phyloP scores from a whole-genome alignment of 495 filamentous ascomycete genomes.

The Lophium mytilinum region DNA sequence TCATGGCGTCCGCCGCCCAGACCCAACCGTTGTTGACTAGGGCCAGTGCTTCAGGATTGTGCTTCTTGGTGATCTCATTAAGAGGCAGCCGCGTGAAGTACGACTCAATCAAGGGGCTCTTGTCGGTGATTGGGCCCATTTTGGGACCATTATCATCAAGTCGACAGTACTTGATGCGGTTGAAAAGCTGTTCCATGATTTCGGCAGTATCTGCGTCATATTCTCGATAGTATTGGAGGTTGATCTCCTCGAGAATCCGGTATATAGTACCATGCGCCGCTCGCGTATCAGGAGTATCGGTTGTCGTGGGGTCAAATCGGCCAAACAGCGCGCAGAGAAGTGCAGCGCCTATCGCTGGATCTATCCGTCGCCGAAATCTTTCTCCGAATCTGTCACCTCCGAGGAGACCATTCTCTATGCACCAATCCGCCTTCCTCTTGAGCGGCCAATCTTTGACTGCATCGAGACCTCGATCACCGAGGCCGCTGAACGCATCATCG shows the following conservation, averaged over 20 bases:
- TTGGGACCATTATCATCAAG: slow-evolving; percentile 89
- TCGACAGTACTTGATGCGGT: slow-evolving; percentile 86
- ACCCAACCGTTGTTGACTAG: slow-evolving; percentile 98
- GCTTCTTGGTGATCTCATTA: slow-evolving; percentile 69
- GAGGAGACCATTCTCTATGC: slow-evolving; percentile 54
- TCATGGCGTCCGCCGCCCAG: slow-evolving; percentile 89
- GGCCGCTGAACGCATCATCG: slow-evolving; percentile 36
- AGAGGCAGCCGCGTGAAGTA: slow-evolving; percentile 90
- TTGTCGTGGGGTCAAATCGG: slow-evolving; percentile 42
- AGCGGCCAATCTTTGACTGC: slow-evolving; percentile 48
- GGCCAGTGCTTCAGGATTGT: slow-evolving; percentile 67
- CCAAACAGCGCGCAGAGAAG: slow-evolving; percentile 64
- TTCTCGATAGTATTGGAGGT: slow-evolving; percentile 80
- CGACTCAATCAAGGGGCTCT: slow-evolving; percentile 80
- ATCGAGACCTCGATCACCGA: slow-evolving; percentile 44
- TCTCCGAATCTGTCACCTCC: slow-evolving; percentile 67
- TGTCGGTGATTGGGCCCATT: slow-evolving; percentile 64
- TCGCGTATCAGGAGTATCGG: slow-evolving; percentile 24
- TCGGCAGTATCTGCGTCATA: slow-evolving; percentile 77
- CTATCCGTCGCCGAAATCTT: slow-evolving; percentile 60
- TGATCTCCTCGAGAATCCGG: slow-evolving; percentile 69
- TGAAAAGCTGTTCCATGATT: slow-evolving; percentile 84
- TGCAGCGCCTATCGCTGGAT: slow-evolving; percentile 60
- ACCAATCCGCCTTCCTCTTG: slow-evolving; percentile 53
- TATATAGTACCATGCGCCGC: slow-evolving; percentile 30